Conservation (phyloP, 2,329 filamentous ascomycete species). For the Thelonectria rubi region DNA sequence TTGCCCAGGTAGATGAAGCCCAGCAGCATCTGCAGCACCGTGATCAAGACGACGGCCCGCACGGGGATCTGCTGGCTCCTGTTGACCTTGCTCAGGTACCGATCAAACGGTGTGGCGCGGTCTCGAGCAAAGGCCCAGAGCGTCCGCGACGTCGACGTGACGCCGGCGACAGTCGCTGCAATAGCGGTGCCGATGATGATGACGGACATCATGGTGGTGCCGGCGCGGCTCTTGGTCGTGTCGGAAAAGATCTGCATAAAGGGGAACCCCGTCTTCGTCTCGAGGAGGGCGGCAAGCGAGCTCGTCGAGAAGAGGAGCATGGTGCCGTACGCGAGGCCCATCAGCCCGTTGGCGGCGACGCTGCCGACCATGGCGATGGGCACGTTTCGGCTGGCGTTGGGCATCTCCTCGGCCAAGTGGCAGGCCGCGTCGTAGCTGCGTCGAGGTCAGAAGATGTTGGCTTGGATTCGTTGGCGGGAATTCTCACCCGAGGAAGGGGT, state of each 20-base stretch:
- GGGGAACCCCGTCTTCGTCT: conserved; percentile 52
- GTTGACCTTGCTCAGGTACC: conserved; percentile 49
- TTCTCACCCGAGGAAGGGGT: conserved; percentile 46
- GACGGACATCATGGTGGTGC: conserved; percentile 41
- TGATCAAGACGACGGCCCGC: conserved; percentile 37
- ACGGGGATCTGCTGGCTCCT: conserved; percentile 46
- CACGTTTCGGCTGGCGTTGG: conserved; percentile 44
- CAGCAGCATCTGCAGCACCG: conserved; percentile 35
- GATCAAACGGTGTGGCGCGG: conserved; percentile 46
- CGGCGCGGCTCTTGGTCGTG: conserved; percentile 36
- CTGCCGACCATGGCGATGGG: conserved; percentile 47
- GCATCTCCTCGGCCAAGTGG: conserved; percentile 47
- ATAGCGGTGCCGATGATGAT: conserved; percentile 38
- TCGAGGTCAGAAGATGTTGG: not conserved
- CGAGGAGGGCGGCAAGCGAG: conserved; percentile 47
- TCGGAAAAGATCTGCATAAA: conserved; percentile 53
- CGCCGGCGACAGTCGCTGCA: conserved; percentile 43
- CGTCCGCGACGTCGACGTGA: conserved; percentile 48
- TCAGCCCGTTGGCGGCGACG: conserved; percentile 53
- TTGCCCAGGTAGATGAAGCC: conserved; percentile 14
- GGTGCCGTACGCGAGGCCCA: conserved; percentile 53
- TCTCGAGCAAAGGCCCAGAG: conserved; percentile 53
- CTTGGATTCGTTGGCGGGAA: not conserved
- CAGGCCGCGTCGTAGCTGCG: conserved; percentile 45
- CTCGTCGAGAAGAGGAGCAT: conserved; percentile 55